Conservation (phyloP, 1,139 yeast species). For the Hansenula sp. region DNA sequence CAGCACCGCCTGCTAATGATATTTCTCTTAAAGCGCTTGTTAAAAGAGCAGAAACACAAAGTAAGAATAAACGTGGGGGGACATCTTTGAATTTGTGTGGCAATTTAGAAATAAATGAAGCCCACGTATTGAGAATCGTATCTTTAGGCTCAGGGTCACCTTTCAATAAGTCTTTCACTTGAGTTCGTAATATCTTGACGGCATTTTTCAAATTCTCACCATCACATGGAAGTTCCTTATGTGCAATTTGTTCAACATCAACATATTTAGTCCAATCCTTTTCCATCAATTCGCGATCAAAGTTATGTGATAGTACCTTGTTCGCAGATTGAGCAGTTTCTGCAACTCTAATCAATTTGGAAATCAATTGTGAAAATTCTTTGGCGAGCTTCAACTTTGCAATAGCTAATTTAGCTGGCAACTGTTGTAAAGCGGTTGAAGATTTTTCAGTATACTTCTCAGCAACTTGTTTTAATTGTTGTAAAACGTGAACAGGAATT, state of each 20-base stretch:
- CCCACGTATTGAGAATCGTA: conserved; percentile 30
- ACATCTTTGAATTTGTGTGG: conserved; percentile 44
- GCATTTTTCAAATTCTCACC: conserved; percentile 31
- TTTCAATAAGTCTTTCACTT: conserved; percentile 37
- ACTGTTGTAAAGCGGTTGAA: conserved; percentile 34
- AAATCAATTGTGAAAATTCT: conserved; percentile 53
- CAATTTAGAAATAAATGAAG: conserved; percentile 36
- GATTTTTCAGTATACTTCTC: conserved; percentile 39
- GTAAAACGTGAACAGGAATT: conserved; percentile 54
- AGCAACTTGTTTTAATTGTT: conserved; percentile 44
- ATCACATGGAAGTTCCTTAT: conserved; percentile 55
- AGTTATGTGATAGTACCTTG: conserved; percentile 42
- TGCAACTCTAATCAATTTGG: conserved; percentile 54
- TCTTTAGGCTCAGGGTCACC: conserved; percentile 16
- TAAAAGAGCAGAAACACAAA: conserved; percentile 51
- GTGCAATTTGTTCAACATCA: conserved; percentile 45
- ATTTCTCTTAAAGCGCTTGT: conserved; percentile 68
- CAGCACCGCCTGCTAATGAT: conserved; percentile 53
- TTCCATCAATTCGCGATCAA: conserved; percentile 50
- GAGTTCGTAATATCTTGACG: conserved; percentile 37
- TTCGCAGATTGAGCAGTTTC: conserved; percentile 58
- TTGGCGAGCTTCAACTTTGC: conserved; percentile 54
- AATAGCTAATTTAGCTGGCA: conserved; percentile 48
- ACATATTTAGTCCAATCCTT: conserved; percentile 55
- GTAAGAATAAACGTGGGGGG: conserved; percentile 53